Conservation (phyloP, 768 basidiomycete genomes). For the Daedaleopsis sinensis region DNA sequence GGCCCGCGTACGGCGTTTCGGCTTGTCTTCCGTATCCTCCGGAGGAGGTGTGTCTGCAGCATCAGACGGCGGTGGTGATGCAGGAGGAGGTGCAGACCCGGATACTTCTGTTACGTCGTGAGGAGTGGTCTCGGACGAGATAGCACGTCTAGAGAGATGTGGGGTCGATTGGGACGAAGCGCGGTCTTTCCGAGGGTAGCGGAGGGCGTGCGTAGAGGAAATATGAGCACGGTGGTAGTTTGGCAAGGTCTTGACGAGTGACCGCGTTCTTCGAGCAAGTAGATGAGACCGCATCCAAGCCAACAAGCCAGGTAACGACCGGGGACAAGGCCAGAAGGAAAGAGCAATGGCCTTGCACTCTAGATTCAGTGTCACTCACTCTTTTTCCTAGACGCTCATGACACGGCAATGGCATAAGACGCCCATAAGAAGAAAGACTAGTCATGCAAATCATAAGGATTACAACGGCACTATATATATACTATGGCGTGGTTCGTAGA, state of each 20-base stretch:
- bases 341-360: not conserved
- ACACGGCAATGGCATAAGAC: not conserved
- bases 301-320: constrained; percentile 10
- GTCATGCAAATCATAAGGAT: not conserved
- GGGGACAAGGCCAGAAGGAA: not conserved
- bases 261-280: constrained; percentile 38
- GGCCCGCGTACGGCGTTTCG: constrained; percentile 40
- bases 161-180: constrained; percentile 21
- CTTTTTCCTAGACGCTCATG: not conserved
- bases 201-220: constrained; percentile 32
- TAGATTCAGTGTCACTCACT: not conserved
- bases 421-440: not conserved
- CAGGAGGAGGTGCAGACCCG: constrained; percentile 8
- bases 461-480: not conserved
- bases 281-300: constrained; percentile 41
- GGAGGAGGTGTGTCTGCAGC: constrained; percentile 21
- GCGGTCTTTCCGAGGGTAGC: constrained; percentile 36
- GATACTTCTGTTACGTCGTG: constrained; percentile 18
- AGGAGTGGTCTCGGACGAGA: constrained; percentile 37
- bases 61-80: constrained; percentile 21
- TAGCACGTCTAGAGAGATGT: constrained; percentile 31
- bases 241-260: constrained; percentile 31
- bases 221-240: constrained; percentile 31
- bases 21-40: constrained; percentile 42
- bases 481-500: constrained; percentile 7